phyloP scores from a whole-genome alignment of 768 basidiomycete species.

The Holtermannia corniformis region DNA sequence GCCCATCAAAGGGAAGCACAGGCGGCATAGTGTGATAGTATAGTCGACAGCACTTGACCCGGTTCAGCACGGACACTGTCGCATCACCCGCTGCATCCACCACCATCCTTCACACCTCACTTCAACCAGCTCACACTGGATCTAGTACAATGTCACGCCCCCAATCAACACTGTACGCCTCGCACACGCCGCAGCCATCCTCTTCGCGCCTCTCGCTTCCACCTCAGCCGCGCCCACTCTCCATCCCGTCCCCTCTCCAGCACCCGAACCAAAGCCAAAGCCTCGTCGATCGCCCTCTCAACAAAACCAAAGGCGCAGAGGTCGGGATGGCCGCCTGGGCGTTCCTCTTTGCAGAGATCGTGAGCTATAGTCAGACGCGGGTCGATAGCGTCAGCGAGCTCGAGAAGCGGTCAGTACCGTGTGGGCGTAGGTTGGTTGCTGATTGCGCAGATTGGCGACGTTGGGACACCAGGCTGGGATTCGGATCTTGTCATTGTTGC shows the following conservation, averaged over 20 bases:
- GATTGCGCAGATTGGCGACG: constrained; percentile 61
- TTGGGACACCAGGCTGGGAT: constrained; percentile 86
- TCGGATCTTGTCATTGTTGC: constrained; percentile 52
- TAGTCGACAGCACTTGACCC: too few species aligned
- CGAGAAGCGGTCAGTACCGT: constrained; percentile 65
- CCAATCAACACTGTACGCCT: background rate
- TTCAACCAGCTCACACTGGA: too few species aligned
- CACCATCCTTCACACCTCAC: too few species aligned
- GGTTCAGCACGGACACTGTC: too few species aligned
- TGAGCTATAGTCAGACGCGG: constrained; percentile 92
- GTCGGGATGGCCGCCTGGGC: constrained; percentile 74
- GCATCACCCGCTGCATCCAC: too few species aligned
- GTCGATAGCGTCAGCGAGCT: constrained; percentile 91
- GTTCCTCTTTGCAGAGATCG: constrained; percentile 85
- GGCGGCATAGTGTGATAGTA: too few species aligned
- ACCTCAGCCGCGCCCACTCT: background rate
- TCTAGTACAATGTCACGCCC: background rate
- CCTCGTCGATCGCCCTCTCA: constrained; percentile 81
- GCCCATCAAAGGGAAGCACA: constrained; percentile 3
- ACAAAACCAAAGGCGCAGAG: constrained; percentile 75
- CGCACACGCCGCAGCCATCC: background rate
- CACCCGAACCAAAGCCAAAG: constrained; percentile 41
- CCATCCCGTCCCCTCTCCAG: too few species aligned
- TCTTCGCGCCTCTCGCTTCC: background rate
- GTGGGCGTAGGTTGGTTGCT: background rate